Base-by-base conservation (phyloP, 1,139 yeast species). In the Meyerozyma athensensis region DNA sequence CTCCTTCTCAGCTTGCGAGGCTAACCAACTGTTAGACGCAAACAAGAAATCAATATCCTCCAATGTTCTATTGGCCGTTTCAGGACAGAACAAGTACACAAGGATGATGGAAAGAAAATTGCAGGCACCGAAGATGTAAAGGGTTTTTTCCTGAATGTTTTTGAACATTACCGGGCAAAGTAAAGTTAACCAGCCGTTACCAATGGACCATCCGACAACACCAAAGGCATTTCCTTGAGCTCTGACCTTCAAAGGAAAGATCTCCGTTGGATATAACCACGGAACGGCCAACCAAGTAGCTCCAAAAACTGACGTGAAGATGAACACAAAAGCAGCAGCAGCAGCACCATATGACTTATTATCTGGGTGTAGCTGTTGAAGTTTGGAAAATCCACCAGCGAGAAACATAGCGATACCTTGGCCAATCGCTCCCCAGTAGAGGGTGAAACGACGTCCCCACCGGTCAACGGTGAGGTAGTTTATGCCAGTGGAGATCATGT, bases 31-130 rank as follows among this genome's bases (percentile, higher is more conserved):
- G 3, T 41, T 34, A 36, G 38, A 39, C 7, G 39, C 49, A 30
- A 51, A 50, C 42, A 50, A 43, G 38, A 33, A 43, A 33, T 79
- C 83, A 45, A 79, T 68, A 52, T 79, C 83, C 54, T 79, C 85
- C 53, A 79, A 63, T 20, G 81, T 63, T 50, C 82, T 68, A 41
- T 79, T 79, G 9, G 81, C 75, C 22, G 84, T 78, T 61, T 79
- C 86, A 26, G 85, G 85, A 37, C 62, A 63, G 34, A 57, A 47
- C 35, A 50, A 46, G 43, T 45, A 49, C 13, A 49, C 50, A n/a
- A 45, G 36, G 9, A 49, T 48, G 14, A 32, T 37, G 30, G 48
- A 50, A 19, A 45, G 44, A 22, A 49, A 40, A 3, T 39, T 43
- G 20, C 46, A 19, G 66, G 64, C 50, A 62, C 65, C 58, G 64